These are phyloP conservation scores for Dothistroma septosporum DNA, from an alignment of 2,329 filamentous ascomycete species.

Conservation along the genomic window DNA sequence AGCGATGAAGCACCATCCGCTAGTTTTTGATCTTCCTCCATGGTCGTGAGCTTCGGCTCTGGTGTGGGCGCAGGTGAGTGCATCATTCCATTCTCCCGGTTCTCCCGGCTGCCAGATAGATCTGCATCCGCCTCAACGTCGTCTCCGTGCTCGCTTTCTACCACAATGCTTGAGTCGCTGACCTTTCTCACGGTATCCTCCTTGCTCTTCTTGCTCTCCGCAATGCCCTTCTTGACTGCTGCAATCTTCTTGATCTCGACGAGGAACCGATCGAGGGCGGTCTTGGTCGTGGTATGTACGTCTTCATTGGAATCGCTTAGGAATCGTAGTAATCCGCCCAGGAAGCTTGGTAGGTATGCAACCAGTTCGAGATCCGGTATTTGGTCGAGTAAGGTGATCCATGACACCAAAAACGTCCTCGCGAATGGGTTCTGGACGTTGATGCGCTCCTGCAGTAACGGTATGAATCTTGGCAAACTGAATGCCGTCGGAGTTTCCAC, in stretches of 20 bases:
- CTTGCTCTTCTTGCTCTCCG: conserved; percentile 71
- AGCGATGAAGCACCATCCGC: conserved; percentile 53
- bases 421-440: conserved; percentile 93
- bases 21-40: conserved; percentile 44
- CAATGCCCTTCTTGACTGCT: conserved; percentile 84
- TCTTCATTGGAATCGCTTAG: conserved; percentile 86
- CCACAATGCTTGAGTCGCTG: conserved; percentile 24
- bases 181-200: conserved; percentile 40
- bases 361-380: conserved; percentile 96
- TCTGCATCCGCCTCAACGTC: conserved; percentile 35
- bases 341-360: conserved; percentile 83
- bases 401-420: conserved; percentile 88
- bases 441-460: conserved; percentile 87
- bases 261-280: conserved; percentile 82
- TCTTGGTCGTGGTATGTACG: conserved; percentile 90
- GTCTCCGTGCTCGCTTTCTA: conserved; percentile 41
- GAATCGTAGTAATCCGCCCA: conserved; percentile 85
- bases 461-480: conserved; percentile 85
- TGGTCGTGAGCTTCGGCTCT: conserved; percentile 1
- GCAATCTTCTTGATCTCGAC: conserved; percentile 93
- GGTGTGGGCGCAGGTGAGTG: conserved; percentile 10
- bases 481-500: conserved; percentile 75
- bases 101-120: conserved; percentile 18
- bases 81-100: conserved; percentile 19
- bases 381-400: conserved; percentile 91